Percentiles rank a stretch among this genome's conserved stretches.
phyloP scores from a whole-genome alignment of 257 asterid genomes.

The Nicotiana tabacum region DNA sequence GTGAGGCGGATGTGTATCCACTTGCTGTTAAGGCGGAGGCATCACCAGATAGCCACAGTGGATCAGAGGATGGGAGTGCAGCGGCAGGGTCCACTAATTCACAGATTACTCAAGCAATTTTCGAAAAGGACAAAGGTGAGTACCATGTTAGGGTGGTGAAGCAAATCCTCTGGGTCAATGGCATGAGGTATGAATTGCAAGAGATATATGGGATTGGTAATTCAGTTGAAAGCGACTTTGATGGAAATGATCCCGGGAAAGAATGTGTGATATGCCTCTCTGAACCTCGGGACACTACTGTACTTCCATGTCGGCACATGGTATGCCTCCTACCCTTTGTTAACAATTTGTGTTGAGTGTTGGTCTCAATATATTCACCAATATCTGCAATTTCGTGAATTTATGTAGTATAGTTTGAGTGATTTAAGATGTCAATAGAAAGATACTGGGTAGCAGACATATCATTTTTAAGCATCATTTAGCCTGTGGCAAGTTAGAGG shows the following conservation, averaged over 20 bases:
- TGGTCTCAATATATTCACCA: background rate
- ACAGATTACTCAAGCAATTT: conserved; percentile 80
- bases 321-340: conserved; percentile 25
- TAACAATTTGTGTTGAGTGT: background rate
- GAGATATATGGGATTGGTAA: conserved; percentile 85
- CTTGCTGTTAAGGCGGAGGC: conserved; percentile 87
- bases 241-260: conserved; percentile 74
- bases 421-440: background rate
- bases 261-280: conserved; percentile 91
- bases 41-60: conserved; percentile 23
- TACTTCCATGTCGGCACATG: conserved; percentile 95
- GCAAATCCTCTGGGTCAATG: conserved; percentile 80
- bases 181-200: conserved; percentile 78
- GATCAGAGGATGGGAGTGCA: conserved; percentile 21
- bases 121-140: conserved; percentile 78
- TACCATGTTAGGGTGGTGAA: conserved; percentile 66
- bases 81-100: conserved; percentile 47
- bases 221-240: conserved; percentile 62
- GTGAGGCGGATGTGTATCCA: conserved; percentile 63
- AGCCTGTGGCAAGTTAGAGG: background rate
- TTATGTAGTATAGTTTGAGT: background rate
- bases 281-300: conserved; percentile 86
- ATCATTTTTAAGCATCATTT: background rate
- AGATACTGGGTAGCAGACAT: background rate
- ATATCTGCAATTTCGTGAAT: background rate